Percentiles rank a stretch among this genome's conserved stretches.
phyloP scores from a whole-genome alignment of 2,329 filamentous ascomycete genomes.

The Colletotrichum cereale region DNA sequence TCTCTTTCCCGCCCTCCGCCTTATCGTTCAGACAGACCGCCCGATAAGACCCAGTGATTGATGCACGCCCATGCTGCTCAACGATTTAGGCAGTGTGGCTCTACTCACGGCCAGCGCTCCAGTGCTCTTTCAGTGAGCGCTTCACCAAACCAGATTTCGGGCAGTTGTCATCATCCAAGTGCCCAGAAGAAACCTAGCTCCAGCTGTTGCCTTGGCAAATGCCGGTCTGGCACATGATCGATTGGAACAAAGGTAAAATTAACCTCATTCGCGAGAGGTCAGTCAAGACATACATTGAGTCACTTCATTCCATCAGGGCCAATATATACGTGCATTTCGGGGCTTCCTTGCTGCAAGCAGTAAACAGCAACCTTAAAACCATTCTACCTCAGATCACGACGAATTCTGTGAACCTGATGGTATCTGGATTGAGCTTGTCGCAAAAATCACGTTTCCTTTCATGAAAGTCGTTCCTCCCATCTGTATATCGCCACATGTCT shows the following conservation, averaged over 20 bases:
- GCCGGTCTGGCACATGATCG: neutral
- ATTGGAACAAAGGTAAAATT: neutral
- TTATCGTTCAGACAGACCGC: conserved; percentile 23
- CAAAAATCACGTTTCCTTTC: neutral
- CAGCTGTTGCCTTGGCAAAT: neutral
- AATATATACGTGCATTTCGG: neutral
- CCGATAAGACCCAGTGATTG: conserved; percentile 31
- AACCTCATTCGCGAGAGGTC: neutral
- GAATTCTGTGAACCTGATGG: neutral
- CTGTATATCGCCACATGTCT: neutral
- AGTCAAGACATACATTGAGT: neutral
- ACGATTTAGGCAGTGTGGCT: neutral
- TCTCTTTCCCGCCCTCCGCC: conserved; percentile 9
- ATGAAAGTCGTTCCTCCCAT: neutral
- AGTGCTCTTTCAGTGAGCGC: neutral
- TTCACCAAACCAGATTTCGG: neutral
- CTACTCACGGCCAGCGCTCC: neutral
- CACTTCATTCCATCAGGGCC: neutral
- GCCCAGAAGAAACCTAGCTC: neutral
- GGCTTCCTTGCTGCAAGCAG: too few relatives aligned
- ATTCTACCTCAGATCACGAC: neutral
- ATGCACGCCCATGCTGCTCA: conserved; percentile 19
- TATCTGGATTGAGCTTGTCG: too few relatives aligned
- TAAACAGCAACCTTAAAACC: neutral
- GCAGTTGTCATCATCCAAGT: neutral